Evolutionary conservation across 768 basidiomycete species (phyloP).

Genomic region (Lactarius sp.): DNA sequence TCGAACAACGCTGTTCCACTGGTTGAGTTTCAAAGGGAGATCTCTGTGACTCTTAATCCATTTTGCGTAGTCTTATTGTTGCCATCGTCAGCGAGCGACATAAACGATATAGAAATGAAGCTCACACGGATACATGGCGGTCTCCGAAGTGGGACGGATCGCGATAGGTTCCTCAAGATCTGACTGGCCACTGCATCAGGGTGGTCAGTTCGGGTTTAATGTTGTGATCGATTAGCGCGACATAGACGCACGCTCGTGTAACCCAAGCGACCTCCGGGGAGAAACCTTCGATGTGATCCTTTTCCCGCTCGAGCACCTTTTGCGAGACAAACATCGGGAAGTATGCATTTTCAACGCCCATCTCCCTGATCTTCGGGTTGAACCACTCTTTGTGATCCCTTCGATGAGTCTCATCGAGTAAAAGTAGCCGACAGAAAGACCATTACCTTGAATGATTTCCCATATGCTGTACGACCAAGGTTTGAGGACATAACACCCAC

Average conservation of each 20-base stretch:
- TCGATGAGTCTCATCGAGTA: background rate
- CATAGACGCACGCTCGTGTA: conserved; percentile 73
- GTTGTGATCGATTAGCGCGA: background rate
- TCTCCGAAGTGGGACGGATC: conserved; percentile 97
- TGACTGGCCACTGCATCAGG: conserved; percentile 63
- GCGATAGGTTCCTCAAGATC: conserved; percentile 97
- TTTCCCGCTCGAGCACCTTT: conserved; percentile 92
- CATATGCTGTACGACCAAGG: conserved; percentile 98
- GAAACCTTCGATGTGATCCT: conserved; percentile 98
- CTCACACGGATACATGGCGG: conserved; percentile 98
- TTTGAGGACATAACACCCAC: conserved; percentile 97
- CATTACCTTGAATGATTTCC: conserved; percentile 88
- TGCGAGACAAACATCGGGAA: conserved; percentile 98
- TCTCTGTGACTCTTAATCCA: conserved; percentile 99
- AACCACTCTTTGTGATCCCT: conserved; percentile 70
- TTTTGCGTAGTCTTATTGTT: conserved; percentile 80
- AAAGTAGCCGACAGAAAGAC: background rate
- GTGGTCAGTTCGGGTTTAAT: background rate
- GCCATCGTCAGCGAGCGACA: conserved; percentile 3
- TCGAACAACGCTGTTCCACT: conserved; percentile 98
- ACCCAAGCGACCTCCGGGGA: conserved; percentile 99
- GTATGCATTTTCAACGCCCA: conserved; percentile 95
- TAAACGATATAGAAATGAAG: conserved; percentile 10
- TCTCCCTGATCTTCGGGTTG: conserved; percentile 83
- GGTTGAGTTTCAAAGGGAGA: conserved; percentile 93